A percentile compares a stretch with the other conserved stretches of the same genome.
phyloP scores from a whole-genome alignment of 805 yeast genomes.

The Ogataea parapolymorpha region DNA sequence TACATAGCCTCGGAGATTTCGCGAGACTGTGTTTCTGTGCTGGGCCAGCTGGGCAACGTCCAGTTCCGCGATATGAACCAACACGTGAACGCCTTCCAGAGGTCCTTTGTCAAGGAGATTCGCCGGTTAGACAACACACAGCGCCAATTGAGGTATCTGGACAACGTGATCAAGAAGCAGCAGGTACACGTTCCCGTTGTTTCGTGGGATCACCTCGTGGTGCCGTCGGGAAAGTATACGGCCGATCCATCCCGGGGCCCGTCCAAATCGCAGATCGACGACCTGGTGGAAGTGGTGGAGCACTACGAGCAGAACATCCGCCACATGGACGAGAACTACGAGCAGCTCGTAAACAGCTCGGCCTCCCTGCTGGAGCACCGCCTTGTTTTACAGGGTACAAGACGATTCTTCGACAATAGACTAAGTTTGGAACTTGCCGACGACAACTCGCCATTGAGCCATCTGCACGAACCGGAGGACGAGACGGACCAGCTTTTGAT shows the following conservation, averaged over 20 bases:
- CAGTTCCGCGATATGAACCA: conserved; percentile 89
- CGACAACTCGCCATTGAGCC: conserved; percentile 24
- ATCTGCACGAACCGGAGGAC: conserved; percentile 27
- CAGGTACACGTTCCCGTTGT: conserved; percentile 33
- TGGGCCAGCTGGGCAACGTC: conserved; percentile 82
- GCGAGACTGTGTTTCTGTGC: conserved; percentile 76
- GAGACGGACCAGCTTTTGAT: conserved; percentile 24
- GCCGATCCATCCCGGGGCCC: conserved; percentile 15
- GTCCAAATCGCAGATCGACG: conserved; percentile 67
- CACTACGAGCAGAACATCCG: conserved; percentile 67
- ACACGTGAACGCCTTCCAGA: conserved; percentile 78
- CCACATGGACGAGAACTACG: conserved; percentile 68
- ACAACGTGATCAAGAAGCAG: conserved; percentile 48
- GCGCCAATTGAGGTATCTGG: conserved; percentile 68
- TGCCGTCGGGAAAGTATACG: conserved; percentile 16
- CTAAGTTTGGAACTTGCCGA: conserved; percentile 31
- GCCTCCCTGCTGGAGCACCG: conserved; percentile 66
- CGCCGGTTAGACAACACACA: conserved; percentile 82
- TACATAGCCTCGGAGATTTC: conserved; percentile 89
- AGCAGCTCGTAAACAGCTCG: conserved; percentile 55
- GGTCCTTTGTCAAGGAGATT: conserved; percentile 85
- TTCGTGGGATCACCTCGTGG: conserved; percentile 26
- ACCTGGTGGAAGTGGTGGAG: conserved; percentile 54
- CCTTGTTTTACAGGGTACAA: conserved; percentile 43
- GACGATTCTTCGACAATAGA: conserved; percentile 34